Percentiles rank a stretch among this genome's conserved stretches.
Conservation (phyloP, 257 asterid species). For the Scutellaria baicalensis region DNA sequence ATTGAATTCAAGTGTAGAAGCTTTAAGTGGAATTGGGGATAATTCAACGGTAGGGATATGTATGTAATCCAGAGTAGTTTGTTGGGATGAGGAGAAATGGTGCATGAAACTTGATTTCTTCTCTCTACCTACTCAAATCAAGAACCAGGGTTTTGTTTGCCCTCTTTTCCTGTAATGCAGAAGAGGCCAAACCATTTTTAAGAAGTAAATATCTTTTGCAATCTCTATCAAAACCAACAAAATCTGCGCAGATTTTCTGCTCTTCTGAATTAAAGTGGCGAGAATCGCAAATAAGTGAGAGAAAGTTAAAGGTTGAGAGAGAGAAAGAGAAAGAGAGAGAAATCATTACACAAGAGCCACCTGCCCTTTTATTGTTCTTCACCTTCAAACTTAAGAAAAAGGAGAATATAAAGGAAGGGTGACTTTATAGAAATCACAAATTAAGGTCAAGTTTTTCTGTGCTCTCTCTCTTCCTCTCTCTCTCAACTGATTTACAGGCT, state of each 20-base stretch:
- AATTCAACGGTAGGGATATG: slow-evolving; percentile 26
- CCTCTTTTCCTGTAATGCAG: neutral
- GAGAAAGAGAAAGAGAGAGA: slow-evolving; percentile 8
- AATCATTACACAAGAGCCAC: slow-evolving; percentile 13
- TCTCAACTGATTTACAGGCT: neutral
- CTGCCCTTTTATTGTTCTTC: slow-evolving; percentile 20
- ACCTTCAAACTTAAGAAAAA: slow-evolving; percentile 23
- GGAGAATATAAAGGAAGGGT: slow-evolving; percentile 4
- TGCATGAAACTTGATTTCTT: slow-evolving; percentile 22
- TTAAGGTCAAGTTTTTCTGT: neutral
- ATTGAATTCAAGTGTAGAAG: slow-evolving; percentile 11
- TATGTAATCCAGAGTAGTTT: slow-evolving; percentile 20
- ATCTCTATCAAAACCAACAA: slow-evolving; percentile 15
- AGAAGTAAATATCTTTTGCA: slow-evolving; percentile 11
- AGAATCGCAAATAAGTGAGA: slow-evolving; percentile 6
- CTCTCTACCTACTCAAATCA: slow-evolving; percentile 19
- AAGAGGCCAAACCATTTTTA: slow-evolving; percentile 20
- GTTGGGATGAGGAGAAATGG: slow-evolving; percentile 32
- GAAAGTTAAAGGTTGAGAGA: neutral
- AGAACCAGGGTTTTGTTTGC: neutral
- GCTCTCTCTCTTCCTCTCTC: neutral
- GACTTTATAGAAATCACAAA: neutral
- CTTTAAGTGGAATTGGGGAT: slow-evolving; percentile 9
- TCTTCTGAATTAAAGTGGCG: neutral
- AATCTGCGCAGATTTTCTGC: slow-evolving; percentile 23